Base-by-base conservation (phyloP, 2,329 filamentous ascomycete genomes). In the Aspergillus chevalieri region DNA sequence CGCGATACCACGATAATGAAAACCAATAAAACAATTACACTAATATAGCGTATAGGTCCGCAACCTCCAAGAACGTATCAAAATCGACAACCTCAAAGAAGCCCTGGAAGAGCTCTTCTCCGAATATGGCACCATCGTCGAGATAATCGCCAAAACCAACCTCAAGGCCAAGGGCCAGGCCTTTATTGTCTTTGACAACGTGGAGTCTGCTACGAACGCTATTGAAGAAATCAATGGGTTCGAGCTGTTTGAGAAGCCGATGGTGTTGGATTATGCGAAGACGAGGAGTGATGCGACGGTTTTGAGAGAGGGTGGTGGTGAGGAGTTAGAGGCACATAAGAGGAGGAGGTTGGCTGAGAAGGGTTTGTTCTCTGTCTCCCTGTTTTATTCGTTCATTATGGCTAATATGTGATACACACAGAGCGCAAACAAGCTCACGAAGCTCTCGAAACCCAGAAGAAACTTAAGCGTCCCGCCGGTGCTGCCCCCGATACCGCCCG, bases 81-180 rank as follows among this genome's bases (percentile, higher is more conserved):
- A 95, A 69, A 78, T 88, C 50, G 85, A 90, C 30, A 73, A 82
- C 8, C 78, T 97, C 47, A 87, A 85, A 57, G 80, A 86, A 57
- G 81, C 87, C 0, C 78, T 98, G 14, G 74, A 73, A 19, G 83
- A 85, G 55, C 79, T 97, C 62, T 97, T 97, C 73, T 84, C 84
- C 55, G 88, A 95, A 69, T 96, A 93, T 70, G 93, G 93, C 55
- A 84, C 77, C 50, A 82, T 95, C 53, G 73, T 95, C 59, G 90
- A 95, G 55, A 82, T 95, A 46, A 81, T 95, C 52, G 88, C 88
- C 42, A 95, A 95, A 75, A 89, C 82, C 56, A 96, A 94, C 68
- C 72, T 97, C 26, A 91, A 88, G 67, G 88, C 89, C 41, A 96
- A 94, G 68, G 93, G 93, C 10, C 93, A 98, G 72, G 93, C 93